Evolutionary conservation across 139 green algal species (phyloP), one percentile per base, ranked within the genome.

Genomic region (Diplosphaera chodatii): DNA sequence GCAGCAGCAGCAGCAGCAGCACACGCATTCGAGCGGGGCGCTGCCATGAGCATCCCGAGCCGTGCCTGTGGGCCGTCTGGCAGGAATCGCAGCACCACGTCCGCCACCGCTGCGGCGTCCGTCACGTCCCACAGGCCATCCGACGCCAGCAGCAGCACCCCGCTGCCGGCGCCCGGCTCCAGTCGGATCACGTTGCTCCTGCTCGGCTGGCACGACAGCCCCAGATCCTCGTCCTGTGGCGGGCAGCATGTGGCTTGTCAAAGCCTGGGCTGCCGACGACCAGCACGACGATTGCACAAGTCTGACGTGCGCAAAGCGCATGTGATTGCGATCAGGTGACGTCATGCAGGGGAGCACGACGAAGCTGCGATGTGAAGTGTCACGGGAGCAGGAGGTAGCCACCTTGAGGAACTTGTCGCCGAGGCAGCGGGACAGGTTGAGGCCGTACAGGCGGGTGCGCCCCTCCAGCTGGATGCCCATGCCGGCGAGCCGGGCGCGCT

Each of bases 341-440:
- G n/a, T n/a, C n/a, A n/a, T n/a, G n/a, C n/a, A n/a, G n/a, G n/a
- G n/a, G n/a, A n/a, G n/a, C n/a, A n/a, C n/a, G n/a, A n/a, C n/a
- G n/a, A n/a, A n/a, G n/a, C n/a, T n/a, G n/a, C n/a, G n/a, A n/a
- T n/a, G n/a, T n/a, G n/a, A n/a, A n/a, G n/a, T n/a, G n/a, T n/a
- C n/a, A n/a, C n/a, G n/a, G n/a, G n/a, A n/a, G n/a, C n/a, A n/a
- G n/a, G n/a, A n/a, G n/a, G n/a, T n/a, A n/a, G n/a, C n/a, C 6
- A 29, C 34, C 67, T 92, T 92, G 32, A 93, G 55, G 65, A 89
- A 92, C 28, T 86, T 84, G 81, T 93, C 88, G 23, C 88, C 88
- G 32, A 93, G 73, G 40, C 82, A 83, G 27, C 88, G 77, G n/a
- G 86, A 80, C 1, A 93, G 72, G 70, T 92, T 94, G 28, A 93